Base-by-base conservation (phyloP, 148 eudicot genomes). In the Rhododendron kiyosumense region DNA sequence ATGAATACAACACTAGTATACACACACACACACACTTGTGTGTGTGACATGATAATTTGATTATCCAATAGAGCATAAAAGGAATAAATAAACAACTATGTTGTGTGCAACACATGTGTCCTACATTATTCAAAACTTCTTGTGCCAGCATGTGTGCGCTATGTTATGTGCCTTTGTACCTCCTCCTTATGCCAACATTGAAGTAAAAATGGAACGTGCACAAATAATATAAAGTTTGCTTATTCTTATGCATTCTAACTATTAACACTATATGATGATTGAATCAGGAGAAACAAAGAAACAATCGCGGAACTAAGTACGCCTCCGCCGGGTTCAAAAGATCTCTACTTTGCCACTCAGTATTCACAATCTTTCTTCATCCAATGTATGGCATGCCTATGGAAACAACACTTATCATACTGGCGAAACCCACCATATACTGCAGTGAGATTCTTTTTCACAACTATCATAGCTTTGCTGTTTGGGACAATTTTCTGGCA, bases 391-490 rank as follows among this genome's bases (percentile, higher is more conserved):
- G 94, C 95, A 32, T 93, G 94, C 86, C 87, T 93, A 45, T 93
- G 95, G 95, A 93, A 93, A 86, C 93, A 89, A 77, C 89, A 89
- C 85, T 84, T 89, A 85, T 93, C 94, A 10, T 93, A 92, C 24
- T 92, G 94, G 94, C 85, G 94, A 79, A 93, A 93, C 85, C 90
- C 94, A 4, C 87, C 88, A 81, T 93, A 93, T 89, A 92, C 89
- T 54, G 94, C 94, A 57, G 87, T 92, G 81, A 88, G 93, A 89
- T 87, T 93, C 83, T 85, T 91, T 18, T 91, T 93, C 57, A 90
- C 95, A 2, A 74, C 90, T 54, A 85, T 91, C 78, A 91, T 91
- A 28, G 91, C 91, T 17, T 51, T 91, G n/a, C 24, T 91, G 84
- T 92, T 93, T 17, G 95, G 95, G 24, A 89, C 95, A 43, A 89